Evolutionary conservation across 2,329 filamentous ascomycete species (phyloP), one percentile per base, ranked within the genome.

Genomic region (Fusarium fujikuroi): DNA sequence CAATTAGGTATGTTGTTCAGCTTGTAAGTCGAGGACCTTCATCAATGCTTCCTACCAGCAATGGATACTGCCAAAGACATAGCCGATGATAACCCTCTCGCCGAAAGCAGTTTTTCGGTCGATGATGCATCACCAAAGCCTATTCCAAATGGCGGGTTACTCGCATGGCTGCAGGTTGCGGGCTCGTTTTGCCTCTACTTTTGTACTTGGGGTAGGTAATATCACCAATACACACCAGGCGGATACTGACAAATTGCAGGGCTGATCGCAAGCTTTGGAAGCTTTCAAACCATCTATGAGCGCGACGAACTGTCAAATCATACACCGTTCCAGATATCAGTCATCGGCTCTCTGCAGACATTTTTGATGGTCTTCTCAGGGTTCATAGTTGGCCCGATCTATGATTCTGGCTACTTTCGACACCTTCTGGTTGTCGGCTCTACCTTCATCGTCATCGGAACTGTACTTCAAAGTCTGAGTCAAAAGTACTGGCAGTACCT

Each of bases 401-500:
- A 74, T 19, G 75, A 77, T 15, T 63, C 72, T 0, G 75, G 75
- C 0, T 77, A 77, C 12, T 74, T 72, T 4, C 47, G 70, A 14
- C 72, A 75, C 16, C 43, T 77, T 2, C 49, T 77, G 2, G 57
- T 39, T 1, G 14, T 32, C 1, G 75, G 75, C 1, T 77, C 75
- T 3, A 25, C 52, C 16, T 65, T 77, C 1, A 69, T 77, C 2
- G 63, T 77, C 9, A 23, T 71, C 9, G 75, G 75, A 1, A 75
- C 67, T 1, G 49, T 76, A 0, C 40, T 77, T 1, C 75, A 77
- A 11, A 77, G 75, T 19, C 40, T 77, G 4, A 58, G 74, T 14
- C 56, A 50, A 5, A 42, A 88, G 74, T 93, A 93, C 77, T 95
- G 92, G 91, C 93, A 96, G 53, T 95, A 95, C 77, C 89, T 97